Evolutionary conservation across 2,329 filamentous ascomycete genomes (phyloP).

Genomic region (Cladosporium sp.): DNA sequence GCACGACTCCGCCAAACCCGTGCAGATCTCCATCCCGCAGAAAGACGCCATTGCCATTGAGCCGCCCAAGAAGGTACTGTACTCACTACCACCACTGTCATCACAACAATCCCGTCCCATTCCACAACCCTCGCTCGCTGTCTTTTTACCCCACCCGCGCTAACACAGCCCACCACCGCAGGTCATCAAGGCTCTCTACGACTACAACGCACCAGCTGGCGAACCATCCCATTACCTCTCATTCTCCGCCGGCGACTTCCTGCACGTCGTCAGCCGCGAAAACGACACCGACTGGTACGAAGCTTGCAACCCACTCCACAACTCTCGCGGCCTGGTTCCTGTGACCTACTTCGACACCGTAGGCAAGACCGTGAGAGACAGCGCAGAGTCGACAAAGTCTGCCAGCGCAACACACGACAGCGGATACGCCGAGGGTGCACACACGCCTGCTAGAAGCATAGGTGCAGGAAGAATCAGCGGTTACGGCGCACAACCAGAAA

Average conservation of each 20-base stretch:
- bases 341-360: slow-evolving; percentile 92
- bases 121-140: neutral
- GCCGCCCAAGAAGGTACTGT: slow-evolving; percentile 83
- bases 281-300: slow-evolving; percentile 97
- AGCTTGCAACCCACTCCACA: slow-evolving; percentile 91
- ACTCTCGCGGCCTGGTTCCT: slow-evolving; percentile 86
- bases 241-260: slow-evolving; percentile 95
- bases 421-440: slow-evolving; percentile 70
- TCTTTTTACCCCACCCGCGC: slow-evolving; percentile 1
- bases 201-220: slow-evolving; percentile 70
- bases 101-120: neutral
- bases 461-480: slow-evolving; percentile 40
- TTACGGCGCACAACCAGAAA: slow-evolving; percentile 24
- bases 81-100: neutral
- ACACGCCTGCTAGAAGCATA: slow-evolving; percentile 30
- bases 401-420: slow-evolving; percentile 76
- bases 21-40: slow-evolving; percentile 74
- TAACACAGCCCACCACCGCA: slow-evolving; percentile 41
- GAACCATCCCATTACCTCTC: slow-evolving; percentile 67
- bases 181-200: slow-evolving; percentile 97
- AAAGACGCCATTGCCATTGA: slow-evolving; percentile 88
- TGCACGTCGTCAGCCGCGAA: slow-evolving; percentile 95
- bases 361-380: slow-evolving; percentile 89
- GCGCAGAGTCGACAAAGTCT: slow-evolving; percentile 55
- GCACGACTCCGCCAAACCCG: slow-evolving; percentile 62